These are phyloP conservation scores for Colletotrichum limetticola DNA, from an alignment of 2,329 filamentous ascomycete genomes.

Conservation along the genomic window DNA sequence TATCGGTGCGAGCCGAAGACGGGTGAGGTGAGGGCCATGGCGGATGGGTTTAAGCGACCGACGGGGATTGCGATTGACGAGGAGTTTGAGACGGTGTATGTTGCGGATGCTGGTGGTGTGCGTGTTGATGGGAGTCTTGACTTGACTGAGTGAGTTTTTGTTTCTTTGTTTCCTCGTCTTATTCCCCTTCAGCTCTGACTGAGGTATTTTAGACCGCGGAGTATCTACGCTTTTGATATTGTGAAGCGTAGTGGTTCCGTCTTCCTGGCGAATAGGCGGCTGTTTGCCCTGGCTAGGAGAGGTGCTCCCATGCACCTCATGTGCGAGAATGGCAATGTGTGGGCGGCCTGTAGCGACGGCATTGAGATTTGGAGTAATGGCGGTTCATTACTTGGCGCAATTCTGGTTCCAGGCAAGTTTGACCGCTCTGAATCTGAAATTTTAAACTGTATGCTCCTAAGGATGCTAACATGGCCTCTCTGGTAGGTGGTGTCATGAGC, in stretches of 20 bases:
- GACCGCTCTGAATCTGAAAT: not conserved
- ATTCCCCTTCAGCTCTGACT: not conserved
- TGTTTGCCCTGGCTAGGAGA: conserved; percentile 61
- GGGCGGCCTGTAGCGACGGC: conserved; percentile 58
- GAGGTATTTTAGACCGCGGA: conserved; percentile 40
- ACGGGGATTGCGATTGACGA: conserved; percentile 53
- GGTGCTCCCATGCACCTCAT: conserved; percentile 57
- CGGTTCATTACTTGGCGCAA: conserved; percentile 55
- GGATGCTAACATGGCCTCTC: not conserved
- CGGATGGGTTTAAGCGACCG: conserved; percentile 57
- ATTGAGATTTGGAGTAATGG: conserved; percentile 60
- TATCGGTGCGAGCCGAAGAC: conserved; percentile 56
- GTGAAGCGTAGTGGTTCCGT: conserved; percentile 46
- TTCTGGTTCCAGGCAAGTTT: conserved; percentile 48
- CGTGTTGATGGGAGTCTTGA: conserved; percentile 15
- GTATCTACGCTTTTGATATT: conserved; percentile 62
- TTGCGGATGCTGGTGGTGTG: conserved; percentile 50
- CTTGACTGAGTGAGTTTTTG: conserved; percentile 35
- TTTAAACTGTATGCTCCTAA: not conserved
- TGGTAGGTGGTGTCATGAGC: conserved; percentile 52
- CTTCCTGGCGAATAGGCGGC: conserved; percentile 58
- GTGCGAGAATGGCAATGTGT: conserved; percentile 59
- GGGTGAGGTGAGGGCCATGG: conserved; percentile 57
- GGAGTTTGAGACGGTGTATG: conserved; percentile 51
- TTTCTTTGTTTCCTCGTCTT: conserved; percentile 23